These are phyloP conservation scores for Houttuynia cordata DNA, from an alignment of 164 flowering plant genomes.

Conservation along the genomic window DNA sequence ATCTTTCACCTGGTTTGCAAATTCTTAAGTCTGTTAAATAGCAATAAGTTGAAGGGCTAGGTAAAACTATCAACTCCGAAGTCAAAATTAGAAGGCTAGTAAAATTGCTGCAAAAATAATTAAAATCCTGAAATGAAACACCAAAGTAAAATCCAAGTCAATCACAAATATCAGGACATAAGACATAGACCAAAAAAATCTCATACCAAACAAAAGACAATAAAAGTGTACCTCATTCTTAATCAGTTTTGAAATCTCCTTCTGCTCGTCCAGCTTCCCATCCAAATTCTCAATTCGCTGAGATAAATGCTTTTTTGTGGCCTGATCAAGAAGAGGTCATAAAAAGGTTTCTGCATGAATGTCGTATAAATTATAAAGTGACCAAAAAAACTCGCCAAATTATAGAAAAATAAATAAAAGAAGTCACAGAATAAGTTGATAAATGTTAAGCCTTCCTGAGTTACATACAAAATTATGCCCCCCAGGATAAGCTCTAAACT, in stretches of 20 bases:
- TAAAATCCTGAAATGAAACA: background rate
- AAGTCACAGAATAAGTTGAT: too few relatives aligned
- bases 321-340: conserved; percentile 25
- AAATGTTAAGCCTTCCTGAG: too few relatives aligned
- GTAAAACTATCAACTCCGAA: background rate
- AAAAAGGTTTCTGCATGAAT: background rate
- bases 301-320: conserved; percentile 73
- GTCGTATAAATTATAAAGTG: too few relatives aligned
- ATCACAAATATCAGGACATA: background rate
- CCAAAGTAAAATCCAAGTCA: background rate
- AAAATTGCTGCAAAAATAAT: too few relatives aligned
- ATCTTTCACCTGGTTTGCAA: conserved; percentile 41
- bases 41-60: background rate
- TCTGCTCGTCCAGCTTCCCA: conserved; percentile 70
- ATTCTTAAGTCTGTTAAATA: background rate
- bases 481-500: background rate
- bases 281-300: conserved; percentile 72
- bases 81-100: background rate
- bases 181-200: background rate
- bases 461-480: background rate
- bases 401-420: too few relatives aligned
- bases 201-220: background rate
- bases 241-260: conserved; percentile 39
- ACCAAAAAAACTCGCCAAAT: too few relatives aligned
- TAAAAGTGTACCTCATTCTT: conserved; percentile 13